Conservation (phyloP, 495 filamentous ascomycete genomes). For the Mytilinidion resinicola region DNA sequence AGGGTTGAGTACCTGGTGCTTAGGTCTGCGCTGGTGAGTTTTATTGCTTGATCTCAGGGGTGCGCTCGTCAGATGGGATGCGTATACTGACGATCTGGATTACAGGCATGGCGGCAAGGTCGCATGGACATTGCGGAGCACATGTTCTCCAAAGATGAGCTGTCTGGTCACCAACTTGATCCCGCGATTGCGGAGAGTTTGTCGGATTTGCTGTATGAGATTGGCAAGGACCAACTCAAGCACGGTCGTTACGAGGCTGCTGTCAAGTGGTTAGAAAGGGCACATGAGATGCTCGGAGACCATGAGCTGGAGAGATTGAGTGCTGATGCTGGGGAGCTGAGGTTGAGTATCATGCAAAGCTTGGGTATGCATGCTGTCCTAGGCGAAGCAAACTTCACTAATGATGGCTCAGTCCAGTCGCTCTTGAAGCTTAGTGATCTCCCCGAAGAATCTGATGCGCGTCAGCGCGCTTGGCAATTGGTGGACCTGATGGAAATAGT, state of each 20-base stretch:
- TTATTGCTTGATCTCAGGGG: neutral
- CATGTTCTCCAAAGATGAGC: slow-evolving; percentile 57
- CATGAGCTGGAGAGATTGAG: slow-evolving; percentile 54
- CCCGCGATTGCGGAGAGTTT: slow-evolving; percentile 53
- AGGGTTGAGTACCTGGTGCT: slow-evolving; percentile 64
- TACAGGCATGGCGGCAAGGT: slow-evolving; percentile 66
- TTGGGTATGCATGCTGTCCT: slow-evolving; percentile 14
- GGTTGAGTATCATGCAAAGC: slow-evolving; percentile 57
- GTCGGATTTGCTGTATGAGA: slow-evolving; percentile 65
- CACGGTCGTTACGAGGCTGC: slow-evolving; percentile 50
- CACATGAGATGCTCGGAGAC: slow-evolving; percentile 52
- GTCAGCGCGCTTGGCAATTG: slow-evolving; percentile 51
- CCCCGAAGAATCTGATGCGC: slow-evolving; percentile 37
- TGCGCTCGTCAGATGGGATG: neutral
- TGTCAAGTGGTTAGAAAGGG: slow-evolving; percentile 67
- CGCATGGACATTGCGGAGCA: slow-evolving; percentile 70
- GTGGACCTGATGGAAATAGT: slow-evolving; percentile 51
- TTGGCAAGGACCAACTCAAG: slow-evolving; percentile 55
- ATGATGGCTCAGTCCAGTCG: slow-evolving; percentile 43
- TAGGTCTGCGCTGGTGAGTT: slow-evolving; percentile 58
- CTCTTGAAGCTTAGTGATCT: slow-evolving; percentile 37
- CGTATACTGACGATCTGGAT: neutral
- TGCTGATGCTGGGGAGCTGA: slow-evolving; percentile 55
- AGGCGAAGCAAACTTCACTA: slow-evolving; percentile 3
- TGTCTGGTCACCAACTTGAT: slow-evolving; percentile 39